Evolutionary conservation across 805 yeast species (phyloP).

Genomic region (Kluyveromyces aestuarii): DNA sequence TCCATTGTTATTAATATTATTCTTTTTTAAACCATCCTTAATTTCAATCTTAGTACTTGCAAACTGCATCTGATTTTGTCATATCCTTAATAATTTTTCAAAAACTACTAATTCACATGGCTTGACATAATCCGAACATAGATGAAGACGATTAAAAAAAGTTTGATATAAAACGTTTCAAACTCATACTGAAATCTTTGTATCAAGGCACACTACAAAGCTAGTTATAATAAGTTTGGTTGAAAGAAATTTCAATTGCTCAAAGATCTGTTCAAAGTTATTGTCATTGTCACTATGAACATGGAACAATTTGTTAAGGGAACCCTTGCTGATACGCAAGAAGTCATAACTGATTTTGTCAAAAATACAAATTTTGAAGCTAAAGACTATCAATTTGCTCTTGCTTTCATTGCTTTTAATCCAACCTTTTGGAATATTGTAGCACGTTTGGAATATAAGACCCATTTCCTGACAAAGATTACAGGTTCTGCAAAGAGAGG

Average conservation of each 20-base stretch:
- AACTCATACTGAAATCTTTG: background rate
- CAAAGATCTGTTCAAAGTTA: no score
- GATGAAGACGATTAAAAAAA: background rate
- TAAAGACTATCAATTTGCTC: slow-evolving; percentile 32
- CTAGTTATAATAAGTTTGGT: background rate
- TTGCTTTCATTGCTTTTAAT: slow-evolving; percentile 73
- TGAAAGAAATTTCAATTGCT: no score
- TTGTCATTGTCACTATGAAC: background rate
- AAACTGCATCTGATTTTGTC: no score
- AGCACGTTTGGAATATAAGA: slow-evolving; percentile 78
- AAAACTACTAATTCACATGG: background rate
- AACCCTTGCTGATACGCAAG: background rate
- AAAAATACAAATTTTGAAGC: slow-evolving; percentile 14
- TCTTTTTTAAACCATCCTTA: no score
- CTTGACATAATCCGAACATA: background rate
- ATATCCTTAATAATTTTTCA: background rate
- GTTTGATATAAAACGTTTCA: background rate
- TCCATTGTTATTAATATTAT: no score
- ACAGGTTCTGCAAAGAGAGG: slow-evolving; percentile 64
- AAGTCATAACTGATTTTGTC: background rate
- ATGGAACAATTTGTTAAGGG: background rate
- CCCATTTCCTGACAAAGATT: slow-evolving; percentile 65
- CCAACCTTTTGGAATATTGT: slow-evolving; percentile 94
- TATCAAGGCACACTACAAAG: no score
- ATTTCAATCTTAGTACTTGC: no score